phyloP scores from a whole-genome alignment of 2,329 filamentous ascomycete species.

The Fusarium sp. region DNA sequence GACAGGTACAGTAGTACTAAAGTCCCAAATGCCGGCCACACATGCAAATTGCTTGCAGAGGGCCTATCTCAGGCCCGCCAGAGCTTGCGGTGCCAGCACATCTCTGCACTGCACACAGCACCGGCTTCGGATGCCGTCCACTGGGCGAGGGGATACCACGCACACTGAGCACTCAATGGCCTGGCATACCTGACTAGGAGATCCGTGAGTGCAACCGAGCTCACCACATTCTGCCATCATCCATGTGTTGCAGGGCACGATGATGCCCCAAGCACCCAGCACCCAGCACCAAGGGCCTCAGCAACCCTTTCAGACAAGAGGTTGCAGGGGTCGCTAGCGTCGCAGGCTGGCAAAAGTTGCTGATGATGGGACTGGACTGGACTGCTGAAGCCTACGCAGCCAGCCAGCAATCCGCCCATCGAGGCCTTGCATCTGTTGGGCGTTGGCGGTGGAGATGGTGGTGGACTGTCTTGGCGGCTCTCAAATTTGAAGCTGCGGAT shows the following conservation, averaged over 20 bases:
- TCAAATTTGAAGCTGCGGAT: conserved; percentile 11
- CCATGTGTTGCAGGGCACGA: conserved; percentile 4
- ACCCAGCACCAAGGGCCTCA: conserved; percentile 12
- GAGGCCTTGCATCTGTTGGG: neutral
- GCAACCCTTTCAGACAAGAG: conserved; percentile 22
- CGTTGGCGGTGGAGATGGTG: conserved; percentile 1
- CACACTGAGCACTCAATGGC: conserved; percentile 1
- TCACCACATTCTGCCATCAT: conserved; percentile 5
- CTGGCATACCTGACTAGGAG: conserved; percentile 9
- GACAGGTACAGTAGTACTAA: neutral
- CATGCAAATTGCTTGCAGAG: conserved; percentile 5
- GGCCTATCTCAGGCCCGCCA: neutral
- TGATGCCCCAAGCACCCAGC: conserved; percentile 1
- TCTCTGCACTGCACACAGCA: neutral
- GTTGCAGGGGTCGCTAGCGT: conserved; percentile 5
- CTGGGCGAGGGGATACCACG: neutral
- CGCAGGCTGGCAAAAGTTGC: neutral
- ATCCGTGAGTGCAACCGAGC: conserved; percentile 5
- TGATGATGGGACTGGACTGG: neutral
- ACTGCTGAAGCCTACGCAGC: neutral
- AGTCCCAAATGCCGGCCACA: conserved; percentile 4
- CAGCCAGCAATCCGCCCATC: neutral
- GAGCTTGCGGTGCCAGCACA: neutral
- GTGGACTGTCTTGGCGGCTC: conserved; percentile 4
- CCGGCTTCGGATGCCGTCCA: neutral